Conservation (phyloP, 495 filamentous ascomycete species). For the Achaetomiella virescens region DNA sequence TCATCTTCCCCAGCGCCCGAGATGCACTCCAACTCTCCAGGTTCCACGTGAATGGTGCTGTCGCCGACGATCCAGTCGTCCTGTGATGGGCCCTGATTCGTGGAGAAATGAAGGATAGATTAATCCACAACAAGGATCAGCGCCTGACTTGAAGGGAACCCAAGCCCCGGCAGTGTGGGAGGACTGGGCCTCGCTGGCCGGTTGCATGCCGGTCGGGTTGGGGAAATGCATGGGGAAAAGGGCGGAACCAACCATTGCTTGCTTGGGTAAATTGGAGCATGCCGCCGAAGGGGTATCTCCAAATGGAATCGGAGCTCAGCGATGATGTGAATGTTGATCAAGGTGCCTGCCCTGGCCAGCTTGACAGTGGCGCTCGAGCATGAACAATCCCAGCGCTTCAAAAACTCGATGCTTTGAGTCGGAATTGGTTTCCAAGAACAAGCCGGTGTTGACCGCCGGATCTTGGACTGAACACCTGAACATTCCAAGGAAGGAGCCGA, state of each 20-base stretch:
- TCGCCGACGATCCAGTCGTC: neutral
- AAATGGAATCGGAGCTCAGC: neutral
- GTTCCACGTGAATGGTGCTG: neutral
- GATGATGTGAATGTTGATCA: neutral
- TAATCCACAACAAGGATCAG: conserved; percentile 7
- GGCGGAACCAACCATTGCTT: no score
- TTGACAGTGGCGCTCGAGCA: no score
- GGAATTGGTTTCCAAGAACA: no score
- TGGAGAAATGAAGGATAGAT: conserved; percentile 5
- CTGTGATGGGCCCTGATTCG: conserved; percentile 3
- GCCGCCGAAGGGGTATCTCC: neutral
- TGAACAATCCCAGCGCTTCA: no score
- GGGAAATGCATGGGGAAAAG: neutral
- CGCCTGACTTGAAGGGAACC: neutral
- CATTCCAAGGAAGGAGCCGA: neutral
- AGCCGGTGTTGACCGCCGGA: no score
- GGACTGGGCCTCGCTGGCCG: neutral
- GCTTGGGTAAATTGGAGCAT: no score
- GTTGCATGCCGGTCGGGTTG: neutral
- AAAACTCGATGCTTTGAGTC: no score
- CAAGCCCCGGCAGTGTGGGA: conserved; percentile 7
- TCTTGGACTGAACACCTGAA: neutral
- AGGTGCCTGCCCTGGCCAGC: neutral
- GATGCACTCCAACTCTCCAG: neutral
- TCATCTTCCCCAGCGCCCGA: neutral